phyloP scores from a whole-genome alignment of 2,329 filamentous ascomycete genomes.

The Pseudogymnoascus sp. region DNA sequence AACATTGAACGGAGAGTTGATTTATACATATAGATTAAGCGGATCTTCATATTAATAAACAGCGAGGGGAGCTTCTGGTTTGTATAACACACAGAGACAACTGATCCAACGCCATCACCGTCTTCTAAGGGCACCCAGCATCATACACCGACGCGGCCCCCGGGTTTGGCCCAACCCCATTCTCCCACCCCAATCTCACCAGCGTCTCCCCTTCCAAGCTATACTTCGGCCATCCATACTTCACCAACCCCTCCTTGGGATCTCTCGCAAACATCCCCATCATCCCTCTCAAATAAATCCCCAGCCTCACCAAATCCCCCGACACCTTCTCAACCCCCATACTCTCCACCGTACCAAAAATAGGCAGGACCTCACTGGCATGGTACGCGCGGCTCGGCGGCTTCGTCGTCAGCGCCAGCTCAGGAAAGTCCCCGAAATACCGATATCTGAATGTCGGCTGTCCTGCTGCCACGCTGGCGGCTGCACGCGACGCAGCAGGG shows the following conservation, averaged over 20 bases:
- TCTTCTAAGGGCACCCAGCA: neutral
- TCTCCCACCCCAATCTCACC: constrained; percentile 25
- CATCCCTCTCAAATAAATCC: constrained; percentile 31
- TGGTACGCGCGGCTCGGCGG: constrained; percentile 31
- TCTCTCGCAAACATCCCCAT: constrained; percentile 36
- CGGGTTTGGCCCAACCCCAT: constrained; percentile 21
- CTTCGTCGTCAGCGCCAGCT: constrained; percentile 24
- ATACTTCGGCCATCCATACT: constrained; percentile 28
- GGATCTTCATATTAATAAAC: neutral
- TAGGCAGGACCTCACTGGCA: constrained; percentile 27
- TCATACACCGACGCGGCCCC: neutral
- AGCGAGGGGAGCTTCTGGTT: neutral
- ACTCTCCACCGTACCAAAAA: constrained; percentile 28
- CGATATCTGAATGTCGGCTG: constrained; percentile 34
- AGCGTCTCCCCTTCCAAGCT: constrained; percentile 21
- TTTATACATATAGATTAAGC: neutral
- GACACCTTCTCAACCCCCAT: constrained; percentile 19
- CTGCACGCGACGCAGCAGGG: constrained; percentile 25
- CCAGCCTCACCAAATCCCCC: constrained; percentile 25
- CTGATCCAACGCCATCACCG: neutral
- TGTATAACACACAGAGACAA: neutral
- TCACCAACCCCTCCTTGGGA: constrained; percentile 28
- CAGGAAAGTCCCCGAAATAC: constrained; percentile 32
- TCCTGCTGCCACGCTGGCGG: constrained; percentile 21
- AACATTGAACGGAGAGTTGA: neutral